Percentiles rank a stretch among this genome's conserved stretches.
Conservation (phyloP, 352 stramenopile species). For the Thalassiosira sp. region DNA sequence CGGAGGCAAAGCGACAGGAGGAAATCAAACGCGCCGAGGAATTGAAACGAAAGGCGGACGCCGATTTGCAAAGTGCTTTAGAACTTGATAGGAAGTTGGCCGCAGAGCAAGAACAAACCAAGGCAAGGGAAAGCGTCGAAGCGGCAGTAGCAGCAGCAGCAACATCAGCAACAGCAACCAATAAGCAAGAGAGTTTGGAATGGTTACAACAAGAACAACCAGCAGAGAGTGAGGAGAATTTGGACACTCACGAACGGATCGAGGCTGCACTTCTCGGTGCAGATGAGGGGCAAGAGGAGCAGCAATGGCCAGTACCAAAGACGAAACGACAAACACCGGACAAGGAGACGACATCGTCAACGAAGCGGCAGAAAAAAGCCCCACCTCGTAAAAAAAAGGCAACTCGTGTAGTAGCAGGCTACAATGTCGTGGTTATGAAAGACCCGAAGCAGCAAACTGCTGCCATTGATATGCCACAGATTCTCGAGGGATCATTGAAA, state of each 20-base stretch:
- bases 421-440: conserved; percentile 33
- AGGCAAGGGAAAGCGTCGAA: conserved; percentile 1
- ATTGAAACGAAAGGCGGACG: conserved; percentile 28
- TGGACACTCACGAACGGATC: too few relatives aligned
- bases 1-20: conserved; percentile 10
- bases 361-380: neutral
- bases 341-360: neutral
- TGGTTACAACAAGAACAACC: neutral
- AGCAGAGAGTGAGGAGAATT: conserved; percentile 5
- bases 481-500: conserved; percentile 37
- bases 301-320: neutral
- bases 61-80: conserved; percentile 11
- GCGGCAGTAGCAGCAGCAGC: too few relatives aligned
- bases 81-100: conserved; percentile 13
- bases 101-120: conserved; percentile 5
- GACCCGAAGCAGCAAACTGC: conserved; percentile 18
- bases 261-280: too few relatives aligned
- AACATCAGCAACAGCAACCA: too few relatives aligned
- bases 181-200: neutral
- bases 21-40: conserved; percentile 29
- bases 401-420: conserved; percentile 1
- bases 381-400: conserved; percentile 3
- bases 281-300: conserved; percentile 1
- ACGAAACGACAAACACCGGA: conserved; percentile 1
- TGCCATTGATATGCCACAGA: conserved; percentile 27